phyloP scores from a whole-genome alignment of 2,329 filamentous ascomycete species.

The Colletotrichum shisoi region DNA sequence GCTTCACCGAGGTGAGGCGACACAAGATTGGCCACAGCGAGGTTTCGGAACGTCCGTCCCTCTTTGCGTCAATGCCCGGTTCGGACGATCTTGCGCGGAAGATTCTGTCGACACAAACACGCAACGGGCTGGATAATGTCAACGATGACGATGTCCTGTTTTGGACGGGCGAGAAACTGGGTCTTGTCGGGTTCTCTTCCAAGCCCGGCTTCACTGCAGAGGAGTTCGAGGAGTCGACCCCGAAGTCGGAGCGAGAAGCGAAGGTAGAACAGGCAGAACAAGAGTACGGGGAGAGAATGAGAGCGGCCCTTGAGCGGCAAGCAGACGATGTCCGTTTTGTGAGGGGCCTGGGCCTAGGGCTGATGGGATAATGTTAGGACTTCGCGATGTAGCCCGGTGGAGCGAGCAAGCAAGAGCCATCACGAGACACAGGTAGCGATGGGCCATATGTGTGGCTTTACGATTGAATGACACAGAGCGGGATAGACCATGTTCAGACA shows the following conservation, averaged over 20 bases:
- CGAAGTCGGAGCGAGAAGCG: slow-evolving; percentile 56
- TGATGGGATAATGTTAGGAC: slow-evolving; percentile 15
- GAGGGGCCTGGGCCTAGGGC: slow-evolving; percentile 62
- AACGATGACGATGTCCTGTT: slow-evolving; percentile 76
- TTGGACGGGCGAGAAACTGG: slow-evolving; percentile 88
- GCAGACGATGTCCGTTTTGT: slow-evolving; percentile 81
- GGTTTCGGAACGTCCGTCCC: slow-evolving; percentile 54
- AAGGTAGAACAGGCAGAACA: slow-evolving; percentile 64
- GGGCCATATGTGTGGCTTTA: not conserved
- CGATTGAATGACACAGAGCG: not conserved
- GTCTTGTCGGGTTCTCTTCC: slow-evolving; percentile 71
- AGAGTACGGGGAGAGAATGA: slow-evolving; percentile 74
- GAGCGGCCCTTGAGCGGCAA: slow-evolving; percentile 76
- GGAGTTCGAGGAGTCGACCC: slow-evolving; percentile 59
- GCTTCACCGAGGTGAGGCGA: slow-evolving; percentile 66
- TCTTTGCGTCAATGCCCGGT: slow-evolving; percentile 61
- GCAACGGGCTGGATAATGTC: slow-evolving; percentile 42
- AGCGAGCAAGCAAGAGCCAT: not conserved
- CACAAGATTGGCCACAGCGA: slow-evolving; percentile 65
- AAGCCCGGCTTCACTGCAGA: slow-evolving; percentile 57
- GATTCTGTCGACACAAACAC: slow-evolving; percentile 68
- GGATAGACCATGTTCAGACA: not conserved
- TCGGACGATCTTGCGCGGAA: slow-evolving; percentile 81
- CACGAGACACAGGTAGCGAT: not conserved
- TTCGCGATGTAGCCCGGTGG: not conserved